phyloP scores from a whole-genome alignment of 2,329 filamentous ascomycete genomes.

The Curvularia hawaiiensis region DNA sequence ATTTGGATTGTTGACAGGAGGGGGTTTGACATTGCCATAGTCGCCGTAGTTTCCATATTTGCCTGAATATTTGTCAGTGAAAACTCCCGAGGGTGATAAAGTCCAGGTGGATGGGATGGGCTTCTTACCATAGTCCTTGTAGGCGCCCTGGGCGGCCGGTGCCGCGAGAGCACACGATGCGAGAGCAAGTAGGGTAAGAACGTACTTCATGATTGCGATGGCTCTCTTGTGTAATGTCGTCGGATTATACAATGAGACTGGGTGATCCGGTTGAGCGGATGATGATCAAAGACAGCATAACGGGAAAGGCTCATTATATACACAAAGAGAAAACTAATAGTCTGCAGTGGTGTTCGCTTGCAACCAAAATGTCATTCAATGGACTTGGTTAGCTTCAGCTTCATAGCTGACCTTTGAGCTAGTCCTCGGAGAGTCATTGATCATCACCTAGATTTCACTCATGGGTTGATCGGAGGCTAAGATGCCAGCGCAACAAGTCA shows the following conservation, averaged over 20 bases:
- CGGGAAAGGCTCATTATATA: background rate
- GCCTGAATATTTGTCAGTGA: background rate
- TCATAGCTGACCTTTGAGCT: background rate
- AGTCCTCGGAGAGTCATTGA: background rate
- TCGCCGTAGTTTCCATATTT: no score
- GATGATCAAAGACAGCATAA: background rate
- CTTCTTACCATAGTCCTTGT: constrained; percentile 22
- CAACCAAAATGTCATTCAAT: background rate
- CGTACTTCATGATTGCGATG: constrained; percentile 24
- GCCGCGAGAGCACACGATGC: constrained; percentile 27
- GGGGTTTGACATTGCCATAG: background rate
- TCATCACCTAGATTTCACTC: background rate
- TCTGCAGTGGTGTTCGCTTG: background rate
- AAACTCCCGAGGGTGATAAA: background rate
- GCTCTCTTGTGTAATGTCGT: background rate
- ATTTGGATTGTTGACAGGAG: no score
- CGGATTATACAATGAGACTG: background rate
- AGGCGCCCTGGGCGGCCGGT: constrained; percentile 23
- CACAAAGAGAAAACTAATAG: background rate
- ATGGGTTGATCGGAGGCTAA: background rate
- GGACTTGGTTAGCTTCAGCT: background rate
- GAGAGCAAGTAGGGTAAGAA: constrained; percentile 28
- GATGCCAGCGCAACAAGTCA: background rate
- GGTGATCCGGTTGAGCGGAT: background rate
- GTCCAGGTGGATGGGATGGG: no score